A percentile compares a stretch with the other conserved stretches of the same genome.
Conservation (phyloP, 2,329 filamentous ascomycete genomes). For the Colletotrichum spaethianum region DNA sequence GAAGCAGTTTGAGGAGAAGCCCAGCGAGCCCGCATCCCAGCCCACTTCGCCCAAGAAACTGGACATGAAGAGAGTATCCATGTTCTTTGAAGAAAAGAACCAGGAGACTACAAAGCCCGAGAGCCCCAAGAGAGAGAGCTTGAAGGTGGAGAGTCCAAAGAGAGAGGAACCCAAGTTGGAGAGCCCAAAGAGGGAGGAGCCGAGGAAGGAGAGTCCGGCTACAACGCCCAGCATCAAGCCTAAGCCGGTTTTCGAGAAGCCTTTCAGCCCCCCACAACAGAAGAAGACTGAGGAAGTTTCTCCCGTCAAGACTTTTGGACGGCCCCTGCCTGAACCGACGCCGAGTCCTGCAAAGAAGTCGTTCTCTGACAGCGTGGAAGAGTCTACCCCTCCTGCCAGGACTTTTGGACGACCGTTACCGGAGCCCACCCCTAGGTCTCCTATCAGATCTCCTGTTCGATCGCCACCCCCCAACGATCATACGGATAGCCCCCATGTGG, state of each 20-base stretch:
- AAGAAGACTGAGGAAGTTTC: slow-evolving; percentile 45
- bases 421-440: slow-evolving; percentile 41
- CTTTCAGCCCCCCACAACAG: slow-evolving; percentile 20
- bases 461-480: slow-evolving; percentile 32
- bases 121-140: slow-evolving; percentile 23
- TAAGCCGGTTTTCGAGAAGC: slow-evolving; percentile 38
- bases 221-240: slow-evolving; percentile 33
- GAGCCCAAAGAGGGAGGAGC: slow-evolving; percentile 42
- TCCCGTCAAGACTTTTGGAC: slow-evolving; percentile 54
- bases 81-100: slow-evolving; percentile 66
- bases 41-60: slow-evolving; percentile 70
- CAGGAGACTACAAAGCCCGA: slow-evolving; percentile 44
- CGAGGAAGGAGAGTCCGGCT: slow-evolving; percentile 9
- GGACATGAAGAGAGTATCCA: slow-evolving; percentile 71
- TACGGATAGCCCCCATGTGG: slow-evolving; percentile 44
- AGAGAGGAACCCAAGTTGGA: slow-evolving; percentile 29
- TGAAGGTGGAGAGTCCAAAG: slow-evolving; percentile 36
- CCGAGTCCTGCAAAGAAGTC: slow-evolving; percentile 47
- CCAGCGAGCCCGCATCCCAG: slow-evolving; percentile 54
- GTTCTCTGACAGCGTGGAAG: slow-evolving; percentile 31
- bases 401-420: slow-evolving; percentile 49
- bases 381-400: slow-evolving; percentile 54
- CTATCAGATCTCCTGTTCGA: slow-evolving; percentile 26
- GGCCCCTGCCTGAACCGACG: slow-evolving; percentile 46
- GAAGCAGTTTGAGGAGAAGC: slow-evolving; percentile 45